phyloP scores from a whole-genome alignment of 1,284 basidiomycete species.

The Ceratobasidium sp. region DNA sequence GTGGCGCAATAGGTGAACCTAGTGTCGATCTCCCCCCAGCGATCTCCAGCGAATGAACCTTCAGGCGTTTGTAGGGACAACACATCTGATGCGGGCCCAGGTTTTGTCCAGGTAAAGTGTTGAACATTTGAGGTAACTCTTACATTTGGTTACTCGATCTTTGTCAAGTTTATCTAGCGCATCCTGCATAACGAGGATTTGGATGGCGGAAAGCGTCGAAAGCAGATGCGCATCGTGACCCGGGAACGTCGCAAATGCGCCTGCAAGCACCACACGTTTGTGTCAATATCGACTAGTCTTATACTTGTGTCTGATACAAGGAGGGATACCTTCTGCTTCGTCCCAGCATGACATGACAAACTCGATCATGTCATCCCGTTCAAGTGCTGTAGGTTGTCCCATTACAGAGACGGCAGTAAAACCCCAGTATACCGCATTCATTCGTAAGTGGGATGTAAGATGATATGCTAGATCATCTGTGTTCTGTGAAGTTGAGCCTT shows the following conservation, averaged over 20 bases:
- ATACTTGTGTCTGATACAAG: background rate
- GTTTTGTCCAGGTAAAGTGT: constrained; percentile 1
- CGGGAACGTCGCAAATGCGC: constrained; percentile 92
- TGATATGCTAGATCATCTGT: constrained; percentile 92
- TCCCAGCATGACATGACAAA: constrained; percentile 97
- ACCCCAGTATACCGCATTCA: constrained; percentile 99
- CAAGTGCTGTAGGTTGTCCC: constrained; percentile 78
- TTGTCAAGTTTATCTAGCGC: constrained; percentile 76
- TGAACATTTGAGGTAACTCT: constrained; percentile 50
- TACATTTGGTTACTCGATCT: constrained; percentile 79
- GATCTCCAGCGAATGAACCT: constrained; percentile 91
- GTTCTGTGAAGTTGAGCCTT: constrained; percentile 61
- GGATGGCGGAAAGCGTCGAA: constrained; percentile 89
- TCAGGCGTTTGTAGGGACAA: constrained; percentile 83
- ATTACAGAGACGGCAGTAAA: constrained; percentile 87
- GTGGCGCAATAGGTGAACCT: constrained; percentile 92
- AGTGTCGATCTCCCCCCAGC: constrained; percentile 91
- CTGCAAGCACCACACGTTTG: constrained; percentile 57
- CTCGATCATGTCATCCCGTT: constrained; percentile 83
- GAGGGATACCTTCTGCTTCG: constrained; percentile 78
- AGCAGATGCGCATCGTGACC: constrained; percentile 92
- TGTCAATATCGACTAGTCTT: background rate
- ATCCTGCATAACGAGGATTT: constrained; percentile 88
- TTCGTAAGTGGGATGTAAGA: constrained; percentile 90
- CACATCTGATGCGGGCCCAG: constrained; percentile 66